A percentile compares a stretch with the other conserved stretches of the same genome.
Evolutionary conservation across 2,329 filamentous ascomycete genomes (phyloP).

Genomic region (Didymella glomerata): DNA sequence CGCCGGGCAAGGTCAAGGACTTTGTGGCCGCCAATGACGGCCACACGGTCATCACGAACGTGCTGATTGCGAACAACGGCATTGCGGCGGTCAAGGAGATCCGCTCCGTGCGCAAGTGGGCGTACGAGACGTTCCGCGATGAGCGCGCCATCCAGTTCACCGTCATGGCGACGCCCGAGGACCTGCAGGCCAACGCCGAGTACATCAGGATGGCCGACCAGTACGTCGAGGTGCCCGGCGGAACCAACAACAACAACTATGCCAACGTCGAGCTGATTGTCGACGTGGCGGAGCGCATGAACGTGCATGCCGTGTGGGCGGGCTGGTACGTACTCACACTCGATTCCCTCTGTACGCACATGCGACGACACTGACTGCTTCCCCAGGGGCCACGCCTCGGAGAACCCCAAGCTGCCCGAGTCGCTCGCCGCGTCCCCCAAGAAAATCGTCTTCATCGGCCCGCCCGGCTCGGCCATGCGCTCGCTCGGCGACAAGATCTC

Average conservation of each 20-base stretch:
- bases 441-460: constrained; percentile 99
- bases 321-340: constrained; percentile 75
- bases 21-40: constrained; percentile 90
- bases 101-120: constrained; percentile 99
- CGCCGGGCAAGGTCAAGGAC: constrained; percentile 90
- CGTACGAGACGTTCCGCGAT: constrained; percentile 98
- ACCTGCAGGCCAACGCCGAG: constrained; percentile 96
- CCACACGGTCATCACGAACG: constrained; percentile 98
- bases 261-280: constrained; percentile 99
- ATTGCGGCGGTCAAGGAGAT: constrained; percentile 99
- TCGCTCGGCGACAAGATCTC: constrained; percentile 99
- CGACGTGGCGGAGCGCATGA: constrained; percentile 97
- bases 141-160: constrained; percentile 99
- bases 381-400: constrained; percentile 82
- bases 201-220: constrained; percentile 99
- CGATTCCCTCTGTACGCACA: too few relatives aligned
- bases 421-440: constrained; percentile 94
- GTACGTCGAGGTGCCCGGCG: constrained; percentile 98
- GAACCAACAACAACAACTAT: constrained; percentile 99
- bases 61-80: constrained; percentile 99
- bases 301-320: constrained; percentile 98
- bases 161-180: constrained; percentile 98
- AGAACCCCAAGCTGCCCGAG: constrained; percentile 97
- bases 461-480: constrained; percentile 97
- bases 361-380: neutral